Percentiles rank a stretch among this genome's conserved stretches.
Evolutionary conservation across 148 eudicot species (phyloP).

Genomic region (Euryodendron excelsum): DNA sequence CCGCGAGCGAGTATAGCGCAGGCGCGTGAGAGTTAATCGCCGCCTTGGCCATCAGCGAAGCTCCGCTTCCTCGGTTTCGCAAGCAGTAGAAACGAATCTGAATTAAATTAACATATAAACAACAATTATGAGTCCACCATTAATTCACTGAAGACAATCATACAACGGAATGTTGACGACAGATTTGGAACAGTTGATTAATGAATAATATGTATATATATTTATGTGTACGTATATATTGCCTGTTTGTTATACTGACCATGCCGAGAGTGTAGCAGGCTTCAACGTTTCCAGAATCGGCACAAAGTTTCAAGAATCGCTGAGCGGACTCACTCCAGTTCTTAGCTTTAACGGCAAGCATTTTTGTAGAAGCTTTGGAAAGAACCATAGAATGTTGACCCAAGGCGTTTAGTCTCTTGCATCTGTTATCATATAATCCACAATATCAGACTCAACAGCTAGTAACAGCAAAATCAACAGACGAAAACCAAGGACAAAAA

Average conservation of each 20-base stretch:
- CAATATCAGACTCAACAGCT: neutral
- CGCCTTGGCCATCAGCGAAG: conserved; percentile 72
- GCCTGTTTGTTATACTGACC: conserved; percentile 26
- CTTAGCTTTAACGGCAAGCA: conserved; percentile 40
- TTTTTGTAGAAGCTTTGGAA: conserved; percentile 32
- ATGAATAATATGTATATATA: no score
- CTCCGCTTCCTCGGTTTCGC: conserved; percentile 61
- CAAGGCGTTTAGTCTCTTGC: conserved; percentile 43
- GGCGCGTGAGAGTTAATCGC: conserved; percentile 72
- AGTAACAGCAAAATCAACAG: neutral
- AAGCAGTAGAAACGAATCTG: conserved; percentile 85
- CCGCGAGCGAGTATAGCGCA: conserved; percentile 67
- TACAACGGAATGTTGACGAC: neutral
- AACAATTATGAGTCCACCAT: neutral
- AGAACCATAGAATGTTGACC: conserved; percentile 35
- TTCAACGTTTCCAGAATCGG: conserved; percentile 45
- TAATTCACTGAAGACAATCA: neutral
- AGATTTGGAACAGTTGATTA: no score
- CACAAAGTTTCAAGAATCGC: conserved; percentile 47
- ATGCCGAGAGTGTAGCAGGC: conserved; percentile 54
- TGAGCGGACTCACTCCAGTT: conserved; percentile 50
- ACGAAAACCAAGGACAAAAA: no score
- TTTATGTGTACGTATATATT: neutral
- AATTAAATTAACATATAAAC: neutral
- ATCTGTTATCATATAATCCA: conserved; percentile 28